phyloP scores from a whole-genome alignment of 2,329 filamentous ascomycete species.

The Fusarium sp. region DNA sequence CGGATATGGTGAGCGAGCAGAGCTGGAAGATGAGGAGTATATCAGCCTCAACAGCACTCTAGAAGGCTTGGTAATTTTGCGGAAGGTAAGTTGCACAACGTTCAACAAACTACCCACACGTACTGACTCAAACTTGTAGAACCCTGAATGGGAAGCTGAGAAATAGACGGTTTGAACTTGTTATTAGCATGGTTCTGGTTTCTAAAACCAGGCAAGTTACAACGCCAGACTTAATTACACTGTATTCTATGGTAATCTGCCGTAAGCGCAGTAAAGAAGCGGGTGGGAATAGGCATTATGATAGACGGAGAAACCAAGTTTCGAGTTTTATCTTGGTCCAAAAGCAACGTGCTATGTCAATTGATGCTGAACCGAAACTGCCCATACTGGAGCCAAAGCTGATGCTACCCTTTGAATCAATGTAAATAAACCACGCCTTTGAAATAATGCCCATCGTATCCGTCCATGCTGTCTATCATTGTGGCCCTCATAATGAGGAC shows the following conservation, averaged over 20 bases:
- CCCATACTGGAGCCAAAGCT: not conserved
- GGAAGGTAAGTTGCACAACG: conserved; percentile 75
- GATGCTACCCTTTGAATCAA: not conserved
- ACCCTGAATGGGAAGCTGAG: conserved; percentile 53
- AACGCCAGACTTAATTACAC: conserved; percentile 40
- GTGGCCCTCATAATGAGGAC: not conserved
- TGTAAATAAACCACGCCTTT: conserved; percentile 4
- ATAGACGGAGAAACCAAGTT: conserved; percentile 43
- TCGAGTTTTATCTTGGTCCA: conserved; percentile 30
- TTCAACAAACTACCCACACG: not conserved
- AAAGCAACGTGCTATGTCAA: conserved; percentile 8
- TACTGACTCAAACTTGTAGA: conserved; percentile 43
- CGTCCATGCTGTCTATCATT: conserved; percentile 33
- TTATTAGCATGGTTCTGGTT: conserved; percentile 32
- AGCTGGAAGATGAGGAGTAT: conserved; percentile 98
- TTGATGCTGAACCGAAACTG: not conserved
- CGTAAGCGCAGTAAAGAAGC: conserved; percentile 39
- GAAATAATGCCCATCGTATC: conserved; percentile 4
- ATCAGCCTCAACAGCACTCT: conserved; percentile 89
- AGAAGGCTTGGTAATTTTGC: conserved; percentile 94
- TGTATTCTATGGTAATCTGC: conserved; percentile 50
- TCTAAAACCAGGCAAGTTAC: conserved; percentile 30
- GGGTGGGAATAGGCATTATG: conserved; percentile 31
- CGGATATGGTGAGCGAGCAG: conserved; percentile 93
- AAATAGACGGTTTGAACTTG: conserved; percentile 45